A percentile compares a stretch with the other conserved stretches of the same genome.
Conservation (phyloP, 2,329 filamentous ascomycete genomes). For the Ceratocystis cacaofunesta region DNA sequence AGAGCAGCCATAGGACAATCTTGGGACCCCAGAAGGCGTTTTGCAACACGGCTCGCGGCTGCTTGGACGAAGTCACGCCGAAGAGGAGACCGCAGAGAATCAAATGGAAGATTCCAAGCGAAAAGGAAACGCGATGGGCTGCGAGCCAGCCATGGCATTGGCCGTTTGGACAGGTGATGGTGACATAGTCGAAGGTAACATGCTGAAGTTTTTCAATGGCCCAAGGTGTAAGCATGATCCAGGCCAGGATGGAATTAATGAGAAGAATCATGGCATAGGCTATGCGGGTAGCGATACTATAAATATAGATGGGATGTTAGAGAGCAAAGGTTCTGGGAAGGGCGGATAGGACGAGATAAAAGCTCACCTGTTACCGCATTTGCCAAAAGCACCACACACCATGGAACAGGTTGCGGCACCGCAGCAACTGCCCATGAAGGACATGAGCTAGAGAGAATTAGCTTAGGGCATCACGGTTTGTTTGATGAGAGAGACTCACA, state of each 20-base stretch:
- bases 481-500: slow-evolving; percentile 38
- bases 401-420: slow-evolving; percentile 93
- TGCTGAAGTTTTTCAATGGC: slow-evolving; percentile 90
- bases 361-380: slow-evolving; percentile 78
- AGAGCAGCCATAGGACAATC: slow-evolving; percentile 70
- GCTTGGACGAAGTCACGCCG: slow-evolving; percentile 74
- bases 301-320: slow-evolving; percentile 17
- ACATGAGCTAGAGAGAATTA: slow-evolving; percentile 43
- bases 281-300: slow-evolving; percentile 87
- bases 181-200: slow-evolving; percentile 87
- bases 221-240: slow-evolving; percentile 99
- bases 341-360: neutral
- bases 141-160: slow-evolving; percentile 92
- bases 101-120: slow-evolving; percentile 84
- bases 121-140: slow-evolving; percentile 95
- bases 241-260: slow-evolving; percentile 90
- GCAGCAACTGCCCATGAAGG: slow-evolving; percentile 78
- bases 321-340: neutral
- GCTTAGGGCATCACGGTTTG: neutral
- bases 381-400: slow-evolving; percentile 88
- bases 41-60: slow-evolving; percentile 74
- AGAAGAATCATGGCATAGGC: slow-evolving; percentile 90
- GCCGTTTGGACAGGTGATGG: slow-evolving; percentile 79
- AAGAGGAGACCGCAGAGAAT: slow-evolving; percentile 72
- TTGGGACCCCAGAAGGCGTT: slow-evolving; percentile 99